Percentiles rank a stretch among this genome's conserved stretches.
Evolutionary conservation across 176 grass and related monocot species (phyloP).

Genomic region (Aegilops tauschii): DNA sequence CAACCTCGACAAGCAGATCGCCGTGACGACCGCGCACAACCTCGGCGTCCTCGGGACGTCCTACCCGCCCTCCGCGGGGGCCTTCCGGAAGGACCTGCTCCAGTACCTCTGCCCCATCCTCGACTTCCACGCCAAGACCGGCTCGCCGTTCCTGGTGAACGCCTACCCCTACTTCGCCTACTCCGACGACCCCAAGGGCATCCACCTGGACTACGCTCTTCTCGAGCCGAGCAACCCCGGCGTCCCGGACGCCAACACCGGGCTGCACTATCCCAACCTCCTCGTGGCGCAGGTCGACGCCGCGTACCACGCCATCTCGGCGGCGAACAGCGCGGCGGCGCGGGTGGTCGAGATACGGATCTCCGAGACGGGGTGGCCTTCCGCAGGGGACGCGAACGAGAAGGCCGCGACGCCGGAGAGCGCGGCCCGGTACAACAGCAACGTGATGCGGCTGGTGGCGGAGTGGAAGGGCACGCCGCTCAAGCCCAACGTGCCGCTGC

Average conservation of each 20-base stretch:
- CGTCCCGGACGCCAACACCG: slow-evolving; percentile 48
- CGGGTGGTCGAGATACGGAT: slow-evolving; percentile 57
- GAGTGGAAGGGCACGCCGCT: slow-evolving; percentile 69
- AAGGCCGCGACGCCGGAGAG: slow-evolving; percentile 53
- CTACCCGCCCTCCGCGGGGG: slow-evolving; percentile 55
- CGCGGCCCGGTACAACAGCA: slow-evolving; percentile 75
- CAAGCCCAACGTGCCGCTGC: slow-evolving; percentile 45
- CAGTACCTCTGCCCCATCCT: slow-evolving; percentile 61
- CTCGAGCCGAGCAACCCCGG: slow-evolving; percentile 40
- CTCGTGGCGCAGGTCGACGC: slow-evolving; percentile 74
- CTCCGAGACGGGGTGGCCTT: slow-evolving; percentile 81
- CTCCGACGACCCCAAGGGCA: slow-evolving; percentile 43
- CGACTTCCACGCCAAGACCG: slow-evolving; percentile 58
- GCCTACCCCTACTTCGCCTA: slow-evolving; percentile 83
- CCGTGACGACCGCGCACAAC: slow-evolving; percentile 62
- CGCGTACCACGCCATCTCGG: slow-evolving; percentile 71
- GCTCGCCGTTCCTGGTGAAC: slow-evolving; percentile 63
- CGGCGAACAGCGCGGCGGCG: slow-evolving; percentile 41
- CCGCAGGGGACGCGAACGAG: slow-evolving; percentile 49
- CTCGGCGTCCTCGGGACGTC: slow-evolving; percentile 53
- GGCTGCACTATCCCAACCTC: slow-evolving; percentile 65
- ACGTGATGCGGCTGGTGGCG: slow-evolving; percentile 63
- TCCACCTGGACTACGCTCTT: slow-evolving; percentile 55
- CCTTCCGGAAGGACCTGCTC: slow-evolving; percentile 39
- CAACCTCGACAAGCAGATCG: slow-evolving; percentile 49